phyloP scores from a whole-genome alignment of 2,329 filamentous ascomycete species.

The Diaporthe australafricana region DNA sequence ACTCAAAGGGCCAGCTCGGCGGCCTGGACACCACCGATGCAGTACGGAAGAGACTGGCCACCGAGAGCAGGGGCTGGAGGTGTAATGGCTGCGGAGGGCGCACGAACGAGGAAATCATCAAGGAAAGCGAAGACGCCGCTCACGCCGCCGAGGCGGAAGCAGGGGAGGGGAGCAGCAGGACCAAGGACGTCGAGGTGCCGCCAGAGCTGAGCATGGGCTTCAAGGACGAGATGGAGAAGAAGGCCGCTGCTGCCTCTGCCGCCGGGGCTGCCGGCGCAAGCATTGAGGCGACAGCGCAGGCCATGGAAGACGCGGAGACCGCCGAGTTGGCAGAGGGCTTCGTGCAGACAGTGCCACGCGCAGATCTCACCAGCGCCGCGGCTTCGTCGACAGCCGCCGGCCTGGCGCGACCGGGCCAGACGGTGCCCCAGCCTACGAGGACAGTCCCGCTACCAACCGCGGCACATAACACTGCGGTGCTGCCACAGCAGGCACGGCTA shows the following conservation, averaged over 20 bases:
- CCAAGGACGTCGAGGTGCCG: constrained; percentile 60
- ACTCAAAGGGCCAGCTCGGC: constrained; percentile 87
- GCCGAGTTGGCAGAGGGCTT: constrained; percentile 68
- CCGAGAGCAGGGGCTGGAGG: constrained; percentile 71
- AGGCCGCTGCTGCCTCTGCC: constrained; percentile 38
- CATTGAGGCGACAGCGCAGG: constrained; percentile 36
- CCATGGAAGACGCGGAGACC: constrained; percentile 53
- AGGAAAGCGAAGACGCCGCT: constrained; percentile 73
- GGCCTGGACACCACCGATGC: constrained; percentile 82
- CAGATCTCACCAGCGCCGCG: constrained; percentile 31
- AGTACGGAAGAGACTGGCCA: constrained; percentile 76
- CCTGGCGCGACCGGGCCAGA: constrained; percentile 42
- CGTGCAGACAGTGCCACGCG: constrained; percentile 59
- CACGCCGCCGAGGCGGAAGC: constrained; percentile 44
- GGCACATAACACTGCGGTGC: constrained; percentile 31
- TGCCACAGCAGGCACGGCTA: constrained; percentile 32
- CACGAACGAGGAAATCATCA: constrained; percentile 79
- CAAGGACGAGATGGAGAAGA: constrained; percentile 74
- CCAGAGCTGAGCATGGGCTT: constrained; percentile 74
- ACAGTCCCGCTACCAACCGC: constrained; percentile 47
- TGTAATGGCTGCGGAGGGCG: constrained; percentile 79
- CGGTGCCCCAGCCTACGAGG: constrained; percentile 48
- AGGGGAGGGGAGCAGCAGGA: constrained; percentile 41
- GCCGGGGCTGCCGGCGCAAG: constrained; percentile 1
- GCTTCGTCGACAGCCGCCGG: constrained; percentile 35